Percentiles rank a stretch among this genome's conserved stretches.
Conservation (phyloP, 2,329 filamentous ascomycete species). For the Westerdykella aurantiaca region DNA sequence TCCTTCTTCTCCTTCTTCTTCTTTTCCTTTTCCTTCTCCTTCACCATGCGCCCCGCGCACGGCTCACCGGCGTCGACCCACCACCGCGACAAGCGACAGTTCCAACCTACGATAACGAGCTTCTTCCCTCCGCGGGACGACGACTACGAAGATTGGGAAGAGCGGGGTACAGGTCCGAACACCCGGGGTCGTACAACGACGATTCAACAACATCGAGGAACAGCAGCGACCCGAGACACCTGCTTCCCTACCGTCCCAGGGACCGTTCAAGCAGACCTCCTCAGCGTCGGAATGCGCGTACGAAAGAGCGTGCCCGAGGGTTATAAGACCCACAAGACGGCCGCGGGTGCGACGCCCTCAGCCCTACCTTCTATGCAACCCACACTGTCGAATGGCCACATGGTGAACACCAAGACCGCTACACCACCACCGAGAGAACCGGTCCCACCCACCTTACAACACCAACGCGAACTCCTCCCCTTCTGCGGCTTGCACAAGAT, state of each 20-base stretch:
- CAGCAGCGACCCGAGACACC: slow-evolving; percentile 9
- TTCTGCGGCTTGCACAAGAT: slow-evolving; percentile 77
- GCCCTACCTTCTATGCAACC: slow-evolving; percentile 21
- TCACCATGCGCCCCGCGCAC: slow-evolving; percentile 15
- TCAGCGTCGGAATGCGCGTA: slow-evolving; percentile 89
- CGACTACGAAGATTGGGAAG: slow-evolving; percentile 7
- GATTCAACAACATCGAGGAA: slow-evolving; percentile 12
- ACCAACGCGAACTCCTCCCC: slow-evolving; percentile 61
- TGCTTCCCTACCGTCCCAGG: slow-evolving; percentile 53
- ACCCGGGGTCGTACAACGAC: slow-evolving; percentile 10
- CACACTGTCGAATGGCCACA: slow-evolving; percentile 17
- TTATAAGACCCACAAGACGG: slow-evolving; percentile 67
- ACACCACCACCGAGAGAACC: slow-evolving; percentile 18
- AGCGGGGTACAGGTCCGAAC: slow-evolving; percentile 26
- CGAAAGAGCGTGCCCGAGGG: slow-evolving; percentile 90
- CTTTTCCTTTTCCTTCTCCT: not conserved
- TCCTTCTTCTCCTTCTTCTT: not conserved
- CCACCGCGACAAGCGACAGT: slow-evolving; percentile 40
- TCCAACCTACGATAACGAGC: slow-evolving; percentile 42
- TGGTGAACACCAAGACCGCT: slow-evolving; percentile 7
- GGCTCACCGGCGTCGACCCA: slow-evolving; percentile 11
- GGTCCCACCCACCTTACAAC: slow-evolving; percentile 19
- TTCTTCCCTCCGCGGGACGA: slow-evolving; percentile 34
- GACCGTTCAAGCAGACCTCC: slow-evolving; percentile 71
- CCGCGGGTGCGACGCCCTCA: not conserved